These are phyloP conservation scores for Gastrodia elata DNA, from an alignment of 106 monocot genomes.

Conservation along the genomic window DNA sequence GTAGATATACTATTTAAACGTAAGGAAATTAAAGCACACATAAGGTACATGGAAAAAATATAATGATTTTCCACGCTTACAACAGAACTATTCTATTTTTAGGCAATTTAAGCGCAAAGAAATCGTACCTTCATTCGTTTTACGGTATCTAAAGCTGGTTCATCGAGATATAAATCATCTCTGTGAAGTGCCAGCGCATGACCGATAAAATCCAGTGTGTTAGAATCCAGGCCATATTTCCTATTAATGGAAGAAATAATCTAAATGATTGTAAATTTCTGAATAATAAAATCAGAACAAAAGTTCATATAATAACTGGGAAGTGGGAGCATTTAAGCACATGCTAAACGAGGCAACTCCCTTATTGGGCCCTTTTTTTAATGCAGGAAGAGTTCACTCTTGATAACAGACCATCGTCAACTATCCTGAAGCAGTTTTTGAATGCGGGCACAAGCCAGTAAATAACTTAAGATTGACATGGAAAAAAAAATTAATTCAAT, in stretches of 20 bases:
- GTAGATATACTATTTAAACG: no score
- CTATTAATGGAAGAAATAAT: conserved; percentile 22
- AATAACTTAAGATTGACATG: no score
- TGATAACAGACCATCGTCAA: no score
- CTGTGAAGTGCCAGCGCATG: conserved; percentile 90
- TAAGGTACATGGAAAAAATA: not conserved
- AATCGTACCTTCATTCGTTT: conserved; percentile 84
- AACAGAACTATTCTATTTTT: not conserved
- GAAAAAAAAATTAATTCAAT: no score
- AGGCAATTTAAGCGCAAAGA: not conserved
- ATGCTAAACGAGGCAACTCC: not conserved
- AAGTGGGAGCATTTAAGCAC: not conserved
- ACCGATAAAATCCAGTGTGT: conserved; percentile 84
- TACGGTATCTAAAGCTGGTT: conserved; percentile 89
- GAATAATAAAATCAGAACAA: not conserved
- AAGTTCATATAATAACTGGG: not conserved
- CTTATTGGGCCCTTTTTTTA: no score
- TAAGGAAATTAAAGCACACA: no score
- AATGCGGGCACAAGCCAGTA: no score
- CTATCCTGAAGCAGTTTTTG: no score
- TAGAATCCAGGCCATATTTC: conserved; percentile 88
- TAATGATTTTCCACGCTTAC: not conserved
- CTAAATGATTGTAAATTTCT: not conserved
- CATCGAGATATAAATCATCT: conserved; percentile 73
- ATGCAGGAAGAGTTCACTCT: no score